Evolutionary conservation across 495 filamentous ascomycete genomes (phyloP).

Genomic region (Stereocaulon alpinum): DNA sequence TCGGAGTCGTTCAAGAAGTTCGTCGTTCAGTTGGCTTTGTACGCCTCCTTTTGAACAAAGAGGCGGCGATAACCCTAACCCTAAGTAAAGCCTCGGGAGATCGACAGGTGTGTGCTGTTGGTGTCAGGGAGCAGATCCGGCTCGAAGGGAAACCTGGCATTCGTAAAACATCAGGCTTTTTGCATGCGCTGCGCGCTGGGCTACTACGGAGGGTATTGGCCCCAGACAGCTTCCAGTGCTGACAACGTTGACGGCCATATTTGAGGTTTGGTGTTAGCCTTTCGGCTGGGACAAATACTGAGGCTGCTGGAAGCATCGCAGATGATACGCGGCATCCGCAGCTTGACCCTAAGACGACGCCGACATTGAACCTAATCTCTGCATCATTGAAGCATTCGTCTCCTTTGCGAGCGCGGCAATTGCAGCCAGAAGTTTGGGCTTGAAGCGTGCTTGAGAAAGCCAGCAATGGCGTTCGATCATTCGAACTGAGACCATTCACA

Average conservation of each 20-base stretch:
- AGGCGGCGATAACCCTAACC: too few species aligned
- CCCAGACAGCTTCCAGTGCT: background rate
- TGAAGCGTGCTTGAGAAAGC: background rate
- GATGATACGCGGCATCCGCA: constrained; percentile 2
- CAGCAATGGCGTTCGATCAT: background rate
- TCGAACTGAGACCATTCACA: background rate
- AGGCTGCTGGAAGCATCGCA: background rate
- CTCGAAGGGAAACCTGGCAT: constrained; percentile 9
- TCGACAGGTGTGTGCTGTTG: background rate
- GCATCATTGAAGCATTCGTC: background rate
- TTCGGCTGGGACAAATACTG: background rate
- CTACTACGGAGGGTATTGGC: background rate
- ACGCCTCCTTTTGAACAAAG: too few species aligned
- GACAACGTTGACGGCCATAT: background rate
- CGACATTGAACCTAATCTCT: background rate
- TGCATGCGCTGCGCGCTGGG: background rate
- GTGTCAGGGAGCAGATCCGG: background rate
- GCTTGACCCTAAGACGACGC: background rate
- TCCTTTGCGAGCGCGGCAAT: background rate
- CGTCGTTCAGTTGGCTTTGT: too few species aligned
- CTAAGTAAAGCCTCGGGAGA: background rate
- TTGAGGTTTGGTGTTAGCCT: background rate
- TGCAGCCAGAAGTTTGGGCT: background rate
- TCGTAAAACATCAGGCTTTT: background rate
- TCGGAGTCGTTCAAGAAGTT: too few species aligned